These are phyloP conservation scores for Solanum lignicaule DNA, from an alignment of 257 asterid genomes.

Conservation along the genomic window DNA sequence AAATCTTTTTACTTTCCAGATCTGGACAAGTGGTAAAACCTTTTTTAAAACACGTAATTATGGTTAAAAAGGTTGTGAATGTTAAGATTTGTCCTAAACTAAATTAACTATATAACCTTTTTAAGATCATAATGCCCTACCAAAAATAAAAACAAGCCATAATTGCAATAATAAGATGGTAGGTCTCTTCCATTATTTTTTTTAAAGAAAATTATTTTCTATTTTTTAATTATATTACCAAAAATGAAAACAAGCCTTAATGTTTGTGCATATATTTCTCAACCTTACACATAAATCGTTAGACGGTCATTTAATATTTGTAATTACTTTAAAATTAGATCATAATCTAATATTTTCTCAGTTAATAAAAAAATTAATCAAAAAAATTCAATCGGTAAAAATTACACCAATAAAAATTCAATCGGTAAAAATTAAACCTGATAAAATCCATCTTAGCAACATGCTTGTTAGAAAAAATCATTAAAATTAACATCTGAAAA, in stretches of 20 bases:
- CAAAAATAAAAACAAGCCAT: not conserved
- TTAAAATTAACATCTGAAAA: not conserved
- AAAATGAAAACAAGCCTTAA: not conserved
- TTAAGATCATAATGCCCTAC: not conserved
- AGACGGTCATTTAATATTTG: not conserved
- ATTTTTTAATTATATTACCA: not conserved
- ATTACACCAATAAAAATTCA: too few species aligned
- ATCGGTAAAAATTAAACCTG: not conserved
- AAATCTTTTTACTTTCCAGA: not conserved
- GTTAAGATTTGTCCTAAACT: not conserved
- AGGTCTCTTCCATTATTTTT: not conserved
- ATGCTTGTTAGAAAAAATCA: not conserved
- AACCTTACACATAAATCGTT: not conserved
- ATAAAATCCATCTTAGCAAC: not conserved
- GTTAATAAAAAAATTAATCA: not conserved
- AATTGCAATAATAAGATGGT: not conserved
- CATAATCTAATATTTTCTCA: too few species aligned
- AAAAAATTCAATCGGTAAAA: too few species aligned
- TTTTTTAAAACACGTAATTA: not conserved
- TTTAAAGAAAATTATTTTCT: not conserved
- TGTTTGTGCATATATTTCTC: too few species aligned
- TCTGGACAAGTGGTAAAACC: not conserved
- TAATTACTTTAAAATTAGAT: too few species aligned
- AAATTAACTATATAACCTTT: not conserved
- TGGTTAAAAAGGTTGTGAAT: not conserved